Evolutionary conservation across 1,284 basidiomycete genomes (phyloP), one percentile per base, ranked within the genome.

Genomic region (Earliella scabrosa): DNA sequence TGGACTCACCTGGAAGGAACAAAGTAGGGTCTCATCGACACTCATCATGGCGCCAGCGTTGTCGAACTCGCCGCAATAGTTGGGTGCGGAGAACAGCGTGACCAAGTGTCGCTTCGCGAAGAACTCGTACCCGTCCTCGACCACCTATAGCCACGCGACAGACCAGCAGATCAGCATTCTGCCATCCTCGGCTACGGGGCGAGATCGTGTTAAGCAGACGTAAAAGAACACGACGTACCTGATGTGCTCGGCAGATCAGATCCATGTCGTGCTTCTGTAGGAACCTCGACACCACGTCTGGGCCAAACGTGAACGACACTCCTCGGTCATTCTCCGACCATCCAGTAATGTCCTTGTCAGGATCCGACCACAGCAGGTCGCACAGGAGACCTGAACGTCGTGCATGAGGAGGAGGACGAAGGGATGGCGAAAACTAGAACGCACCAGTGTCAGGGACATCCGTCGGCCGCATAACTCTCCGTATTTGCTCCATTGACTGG

Each of bases 1-100:
- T n/a, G 32, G 32, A 73, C 86, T 60, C 63, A 95, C 94, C 78
- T 98, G 95, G 93, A 99, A 99, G 14, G 96, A 98, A 77, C 97
- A 99, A 61, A 99, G 76, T 64, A 99, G 75, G 8, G 96, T 98
- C 78, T 99, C 97, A 72, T 98, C 97, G 50, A 99, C 97, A 70
- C 93, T 96, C 97, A 99, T 99, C 97, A 99, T 98, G 26, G 97
- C 97, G 38, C 97, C 97, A 16, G 96, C 96, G 72, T 99, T 99
- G 77, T 99, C 97, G 70, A 99, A 99, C 79, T 97, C 94, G 68
- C 94, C 95, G 71, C 94, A 97, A 72, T 98, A 97, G 82, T 98
- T 98, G 58, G 97, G 97, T 54, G 97, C 97, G 16, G 93, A 97
- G 80, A 99, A 99, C 41, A 99, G 76, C 18, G 97, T 99, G 64